Evolutionary conservation across 2,329 filamentous ascomycete species (phyloP).

Genomic region (Clarireedia sp.): DNA sequence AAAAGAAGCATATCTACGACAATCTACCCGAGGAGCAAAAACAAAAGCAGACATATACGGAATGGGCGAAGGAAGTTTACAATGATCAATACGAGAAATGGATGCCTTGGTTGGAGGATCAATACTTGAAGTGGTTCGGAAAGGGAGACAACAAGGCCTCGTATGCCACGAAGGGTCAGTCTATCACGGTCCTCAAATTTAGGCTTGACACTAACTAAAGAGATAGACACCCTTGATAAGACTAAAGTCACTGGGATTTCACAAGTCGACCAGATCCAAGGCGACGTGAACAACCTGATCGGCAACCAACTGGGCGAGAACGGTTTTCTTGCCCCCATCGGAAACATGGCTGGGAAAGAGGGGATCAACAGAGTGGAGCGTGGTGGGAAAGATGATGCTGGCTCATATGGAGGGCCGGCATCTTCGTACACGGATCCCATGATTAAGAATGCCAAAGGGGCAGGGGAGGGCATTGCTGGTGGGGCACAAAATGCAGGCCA

Average conservation of each 20-base stretch:
- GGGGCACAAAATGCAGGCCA: constrained; percentile 10
- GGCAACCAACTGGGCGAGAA: constrained; percentile 59
- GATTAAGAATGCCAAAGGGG: constrained; percentile 9
- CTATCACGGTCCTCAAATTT: not conserved
- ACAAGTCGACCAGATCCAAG: constrained; percentile 24
- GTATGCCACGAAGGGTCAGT: constrained; percentile 58
- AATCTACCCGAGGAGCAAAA: constrained; percentile 15
- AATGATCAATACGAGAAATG: constrained; percentile 66
- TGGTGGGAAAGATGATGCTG: constrained; percentile 53
- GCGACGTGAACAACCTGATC: constrained; percentile 2
- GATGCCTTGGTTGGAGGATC: constrained; percentile 70
- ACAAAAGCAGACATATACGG: constrained; percentile 32
- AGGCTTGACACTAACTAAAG: not conserved
- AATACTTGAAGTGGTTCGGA: constrained; percentile 59
- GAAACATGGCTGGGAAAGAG: constrained; percentile 54
- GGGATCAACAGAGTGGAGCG: constrained; percentile 59
- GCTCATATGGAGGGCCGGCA: constrained; percentile 33
- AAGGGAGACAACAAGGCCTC: constrained; percentile 71
- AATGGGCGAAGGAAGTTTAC: constrained; percentile 55
- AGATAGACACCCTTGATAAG: constrained; percentile 55
- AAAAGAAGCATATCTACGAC: constrained; percentile 16
- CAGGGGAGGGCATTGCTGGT: constrained; percentile 5
- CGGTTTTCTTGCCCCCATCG: constrained; percentile 56
- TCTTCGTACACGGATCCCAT: constrained; percentile 1
- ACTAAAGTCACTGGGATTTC: constrained; percentile 61